Evolutionary conservation across 495 filamentous ascomycete genomes (phyloP), one percentile per base, ranked within the genome.

Genomic region (Stereocaulon alpinum): DNA sequence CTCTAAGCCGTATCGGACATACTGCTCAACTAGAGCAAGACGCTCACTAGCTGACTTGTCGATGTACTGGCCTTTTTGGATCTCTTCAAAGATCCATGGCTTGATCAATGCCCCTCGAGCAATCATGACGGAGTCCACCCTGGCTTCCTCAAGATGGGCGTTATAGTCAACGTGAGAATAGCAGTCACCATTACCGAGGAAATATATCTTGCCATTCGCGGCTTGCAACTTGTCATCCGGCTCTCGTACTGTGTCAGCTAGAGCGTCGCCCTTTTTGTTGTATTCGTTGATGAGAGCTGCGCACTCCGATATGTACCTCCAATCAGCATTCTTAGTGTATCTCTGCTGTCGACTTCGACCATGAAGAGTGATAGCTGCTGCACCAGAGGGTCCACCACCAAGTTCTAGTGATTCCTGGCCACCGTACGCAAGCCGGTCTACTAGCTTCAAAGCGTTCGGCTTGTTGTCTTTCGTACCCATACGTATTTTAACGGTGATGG

Each of bases 61-160:
- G 18, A 98, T 79, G 64, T 97, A 96, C 71, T 97, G 94, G 1
- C 88, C 86, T 40, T 81, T 78, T 61, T 86, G 82, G 60, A 98
- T 97, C 70, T 98, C 93, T 68, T 97, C 93, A 68, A 96, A 98
- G 53, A 98, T 72, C 93, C 93, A 98, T 2, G 94, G 91, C 73
- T 97, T 98, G 71, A 96, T 86, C 60, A 52, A 52, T 32, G 49
- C 49, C 34, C 49, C 49, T 32, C 49, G 49, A 52, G 49, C 86
- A 48, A 91, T 77, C 86, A 89, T 91, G 4, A 56, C 54, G 86
- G 74, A 14, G 85, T 86, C 24, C 42, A 96, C 90, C 24, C 80
- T 79, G 29, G 87, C 81, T 55, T 88, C 79, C 32, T 83, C 77
- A 49, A 97, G 76, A 67, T 93, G 88, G 43, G 83, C 69, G 57